Evolutionary conservation across 2,329 filamentous ascomycete genomes (phyloP), one percentile per base, ranked within the genome.

Genomic region (Colletotrichum acutatum): DNA sequence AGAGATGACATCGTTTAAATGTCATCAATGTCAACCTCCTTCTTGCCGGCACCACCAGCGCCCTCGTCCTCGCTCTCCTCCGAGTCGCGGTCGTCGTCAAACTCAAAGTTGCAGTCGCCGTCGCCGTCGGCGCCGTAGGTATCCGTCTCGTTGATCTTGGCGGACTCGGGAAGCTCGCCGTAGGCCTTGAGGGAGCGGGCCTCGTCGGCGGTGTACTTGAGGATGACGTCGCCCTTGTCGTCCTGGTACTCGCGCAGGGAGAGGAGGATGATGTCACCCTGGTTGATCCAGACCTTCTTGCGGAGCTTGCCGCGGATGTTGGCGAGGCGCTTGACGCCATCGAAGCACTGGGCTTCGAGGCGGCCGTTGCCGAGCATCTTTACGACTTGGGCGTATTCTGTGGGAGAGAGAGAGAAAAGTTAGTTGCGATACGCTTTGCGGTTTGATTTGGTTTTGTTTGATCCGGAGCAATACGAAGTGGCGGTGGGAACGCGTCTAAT

Each of bases 251-350:
- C 95, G 78, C 95, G 94, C 74, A 97, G 92, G 46, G 93, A 95
- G 74, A 96, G 88, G 58, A 96, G 90, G 83, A 96, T 95, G 83
- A 98, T 98, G 83, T 98, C 95, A 82, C 95, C 95, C 87, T 98
- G 95, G 90, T 98, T 98, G 90, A 98, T 98, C 95, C 95, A 98
- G 85, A 98, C 97, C 91, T 99, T 99, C 91, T 99, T 99, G 81
- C 97, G 92, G 80, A 99, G 94, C 87, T 99, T 98, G 86, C 96
- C 96, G 76, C 96, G 95, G 75, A 84, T 85, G 74, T 83, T 82
- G 75, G 92, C 94, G 53, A 84, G 90, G 74, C 95, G 92, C 84
- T 95, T 95, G 77, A 93, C 92, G 82, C 96, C 96, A 83, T 98
- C 97, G 85, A 99, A 99, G 88, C 96, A 98, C 78, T 95, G 82